Percentiles rank a stretch among this genome's conserved stretches.
These are phyloP conservation scores for Candida piceae DNA, from an alignment of 805 yeast species.

Conservation along the genomic window DNA sequence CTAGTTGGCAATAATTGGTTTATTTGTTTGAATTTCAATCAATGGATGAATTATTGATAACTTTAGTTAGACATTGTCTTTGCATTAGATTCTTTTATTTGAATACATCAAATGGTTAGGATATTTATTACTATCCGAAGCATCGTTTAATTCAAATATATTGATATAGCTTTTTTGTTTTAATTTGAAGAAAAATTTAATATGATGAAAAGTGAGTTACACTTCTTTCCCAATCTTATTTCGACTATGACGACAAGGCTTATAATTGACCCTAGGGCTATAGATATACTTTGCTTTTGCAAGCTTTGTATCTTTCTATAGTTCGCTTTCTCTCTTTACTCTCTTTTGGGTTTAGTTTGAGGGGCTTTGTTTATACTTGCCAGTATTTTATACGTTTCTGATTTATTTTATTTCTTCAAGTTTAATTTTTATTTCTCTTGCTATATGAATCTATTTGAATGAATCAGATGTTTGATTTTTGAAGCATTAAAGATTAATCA, in stretches of 20 bases:
- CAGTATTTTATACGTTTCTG: conserved; percentile 69
- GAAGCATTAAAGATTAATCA: conserved; percentile 4
- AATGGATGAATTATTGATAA: no score
- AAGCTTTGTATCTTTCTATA: conserved; percentile 29
- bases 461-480: conserved; percentile 1
- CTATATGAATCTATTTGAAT: not conserved
- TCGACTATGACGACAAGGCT: conserved; percentile 93
- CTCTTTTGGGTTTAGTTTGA: conserved; percentile 28
- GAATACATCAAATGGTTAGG: conserved; percentile 3
- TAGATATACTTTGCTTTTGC: conserved; percentile 25
- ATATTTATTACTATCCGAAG: not conserved
- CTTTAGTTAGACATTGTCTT: no score
- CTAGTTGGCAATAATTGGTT: no score
- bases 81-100: not conserved
- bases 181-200: no score
- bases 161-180: no score
- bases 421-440: not conserved
- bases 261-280: conserved; percentile 38
- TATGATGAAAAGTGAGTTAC: conserved; percentile 40
- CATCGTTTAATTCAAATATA: not conserved
- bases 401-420: conserved; percentile 26
- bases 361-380: conserved; percentile 72
- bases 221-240: conserved; percentile 89
- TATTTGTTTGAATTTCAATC: no score
- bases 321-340: conserved; percentile 29